Evolutionary conservation across 495 filamentous ascomycete species (phyloP).

Genomic region (Astrocystis sublimbata): DNA sequence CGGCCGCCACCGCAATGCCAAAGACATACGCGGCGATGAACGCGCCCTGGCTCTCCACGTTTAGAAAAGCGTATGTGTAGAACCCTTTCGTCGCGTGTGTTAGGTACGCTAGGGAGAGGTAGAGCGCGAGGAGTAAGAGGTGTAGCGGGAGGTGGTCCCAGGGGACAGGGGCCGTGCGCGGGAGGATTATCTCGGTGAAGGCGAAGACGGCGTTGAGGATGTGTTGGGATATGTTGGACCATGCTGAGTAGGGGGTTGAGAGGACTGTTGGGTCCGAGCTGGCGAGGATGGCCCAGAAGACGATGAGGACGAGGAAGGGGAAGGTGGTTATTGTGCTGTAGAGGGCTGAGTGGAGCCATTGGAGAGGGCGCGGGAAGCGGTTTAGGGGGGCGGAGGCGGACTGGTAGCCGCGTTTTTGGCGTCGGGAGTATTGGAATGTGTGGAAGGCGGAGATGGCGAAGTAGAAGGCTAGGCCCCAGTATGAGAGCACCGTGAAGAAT

Average conservation of each 20-base stretch:
- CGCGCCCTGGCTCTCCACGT: conserved; percentile 48
- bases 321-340: conserved; percentile 67
- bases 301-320: conserved; percentile 68
- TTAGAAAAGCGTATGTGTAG: conserved; percentile 75
- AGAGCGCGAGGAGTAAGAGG: conserved; percentile 64
- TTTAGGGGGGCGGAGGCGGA: conserved; percentile 61
- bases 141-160: conserved; percentile 58
- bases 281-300: conserved; percentile 63
- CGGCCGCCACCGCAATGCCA: conserved; percentile 63
- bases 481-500: conserved; percentile 78
- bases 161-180: conserved; percentile 60
- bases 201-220: conserved; percentile 71
- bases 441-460: conserved; percentile 64
- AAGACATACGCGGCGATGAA: conserved; percentile 58
- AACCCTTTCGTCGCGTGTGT: conserved; percentile 67
- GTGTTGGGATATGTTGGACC: conserved; percentile 77
- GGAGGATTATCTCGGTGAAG: conserved; percentile 68
- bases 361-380: conserved; percentile 61
- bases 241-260: conserved; percentile 50
- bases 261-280: conserved; percentile 56
- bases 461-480: conserved; percentile 82
- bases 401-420: too few relatives aligned
- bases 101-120: conserved; percentile 73
- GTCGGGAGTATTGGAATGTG: conserved; percentile 63
- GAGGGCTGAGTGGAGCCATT: conserved; percentile 64